Evolutionary conservation across 1,139 yeast genomes (phyloP), one percentile per base, ranked within the genome.

Genomic region (Geotrichum phurueaensis): DNA sequence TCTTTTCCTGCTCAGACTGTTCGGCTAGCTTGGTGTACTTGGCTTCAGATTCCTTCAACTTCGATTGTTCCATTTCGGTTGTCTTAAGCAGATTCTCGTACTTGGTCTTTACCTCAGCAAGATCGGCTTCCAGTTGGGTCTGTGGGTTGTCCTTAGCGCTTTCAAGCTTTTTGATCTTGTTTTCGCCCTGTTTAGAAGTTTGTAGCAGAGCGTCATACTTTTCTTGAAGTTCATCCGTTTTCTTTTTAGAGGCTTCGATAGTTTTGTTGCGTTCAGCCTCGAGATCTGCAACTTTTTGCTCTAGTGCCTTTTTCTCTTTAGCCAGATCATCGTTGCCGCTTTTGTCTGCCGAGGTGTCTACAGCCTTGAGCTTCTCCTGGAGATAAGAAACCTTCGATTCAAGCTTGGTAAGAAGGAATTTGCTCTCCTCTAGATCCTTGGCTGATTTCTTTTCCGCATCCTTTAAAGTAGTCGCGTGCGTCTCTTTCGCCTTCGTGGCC

Each of bases 201-300:
- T 55, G 51, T 23, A 53, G 20, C 27, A 62, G 57, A 25, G 51
- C 54, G 9, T 52, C 57, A 29, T 31, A 47, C 47, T 59, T 54
- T 20, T 57, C 58, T 29, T 53, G 49, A 6, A 53, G 61, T 15
- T 55, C 70, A 69, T 56, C 68, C 68, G 23, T 72, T 69, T 33
- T 69, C 69, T 13, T 23, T 13, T 39, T 39, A 7, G 25, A 15
- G 31, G 50, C 23, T 23, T 53, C 55, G 18, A 39, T 20, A 7
- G 9, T 29, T 15, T 36, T 39, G n/a, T n/a, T n/a, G n/a, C 15
- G 20, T 39, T 39, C 45, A 39, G 15, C 71, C 60, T 73, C 75
- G 13, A 74, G 62, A 59, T 74, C 77, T 10, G 63, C 66, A 43
- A 53, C 51, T 57, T 65, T 67, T 29, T 59, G 56, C 48, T 65